Evolutionary conservation across 225 moss, liverwort and hornwort species (phyloP).

Genomic region (Pleurozium schreberi): DNA sequence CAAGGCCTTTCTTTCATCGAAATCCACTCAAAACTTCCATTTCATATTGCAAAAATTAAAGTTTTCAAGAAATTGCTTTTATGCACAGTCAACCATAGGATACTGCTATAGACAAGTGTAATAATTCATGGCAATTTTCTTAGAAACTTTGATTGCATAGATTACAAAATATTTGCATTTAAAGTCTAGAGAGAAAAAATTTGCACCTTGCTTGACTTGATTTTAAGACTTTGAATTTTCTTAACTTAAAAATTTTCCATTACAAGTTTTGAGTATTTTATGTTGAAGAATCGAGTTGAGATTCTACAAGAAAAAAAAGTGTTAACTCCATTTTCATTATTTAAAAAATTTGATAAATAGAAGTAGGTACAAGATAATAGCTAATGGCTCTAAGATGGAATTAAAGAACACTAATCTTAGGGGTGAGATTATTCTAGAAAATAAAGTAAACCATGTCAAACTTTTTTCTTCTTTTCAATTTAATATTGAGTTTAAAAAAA

Average conservation of each 20-base stretch:
- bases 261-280: not conserved
- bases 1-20: not conserved
- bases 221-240: not conserved
- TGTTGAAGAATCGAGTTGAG: not conserved
- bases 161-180: not conserved
- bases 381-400: not conserved
- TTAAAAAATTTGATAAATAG: not conserved
- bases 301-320: rapidly evolving
- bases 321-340: not conserved
- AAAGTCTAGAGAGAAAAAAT: rapidly evolving
- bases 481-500: not conserved
- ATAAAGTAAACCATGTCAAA: too few relatives aligned
- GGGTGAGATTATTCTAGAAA: not conserved
- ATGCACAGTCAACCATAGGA: not conserved
- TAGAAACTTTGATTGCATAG: not conserved
- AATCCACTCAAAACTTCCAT: not conserved
- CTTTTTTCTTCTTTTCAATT: not conserved
- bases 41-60: not conserved
- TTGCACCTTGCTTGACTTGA: not conserved
- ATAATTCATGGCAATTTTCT: not conserved
- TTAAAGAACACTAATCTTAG: not conserved
- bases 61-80: not conserved
- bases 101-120: not conserved
- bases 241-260: not conserved
- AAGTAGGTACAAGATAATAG: not conserved